These are phyloP conservation scores for Melanogaster broomeanus DNA, from an alignment of 768 basidiomycete genomes.

Conservation along the genomic window DNA sequence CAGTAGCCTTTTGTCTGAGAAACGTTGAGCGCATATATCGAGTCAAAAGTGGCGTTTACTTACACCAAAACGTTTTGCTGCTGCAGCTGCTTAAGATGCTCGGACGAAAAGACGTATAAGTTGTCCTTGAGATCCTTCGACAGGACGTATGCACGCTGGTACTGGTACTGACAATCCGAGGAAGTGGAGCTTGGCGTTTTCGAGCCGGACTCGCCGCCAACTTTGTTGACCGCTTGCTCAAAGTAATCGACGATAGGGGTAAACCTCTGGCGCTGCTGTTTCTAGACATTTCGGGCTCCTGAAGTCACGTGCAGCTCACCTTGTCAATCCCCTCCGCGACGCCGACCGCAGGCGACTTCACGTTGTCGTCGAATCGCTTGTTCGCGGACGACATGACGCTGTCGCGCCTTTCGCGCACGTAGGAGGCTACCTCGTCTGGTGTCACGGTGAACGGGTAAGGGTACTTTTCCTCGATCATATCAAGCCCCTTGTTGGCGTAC, in stretches of 20 bases:
- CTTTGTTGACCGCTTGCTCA: slow-evolving; percentile 56
- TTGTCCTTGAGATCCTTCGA: slow-evolving; percentile 65
- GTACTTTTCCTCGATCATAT: slow-evolving; percentile 69
- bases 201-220: slow-evolving; percentile 45
- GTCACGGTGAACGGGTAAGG: slow-evolving; percentile 76
- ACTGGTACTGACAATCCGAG: slow-evolving; percentile 70
- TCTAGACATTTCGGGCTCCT: slow-evolving; percentile 13
- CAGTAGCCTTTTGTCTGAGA: slow-evolving; percentile 65
- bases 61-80: slow-evolving; percentile 67
- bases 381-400: slow-evolving; percentile 53
- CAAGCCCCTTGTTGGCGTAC: slow-evolving; percentile 73
- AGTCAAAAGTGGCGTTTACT: slow-evolving; percentile 23
- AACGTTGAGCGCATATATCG: slow-evolving; percentile 4
- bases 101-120: slow-evolving; percentile 63
- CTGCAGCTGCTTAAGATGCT: slow-evolving; percentile 72
- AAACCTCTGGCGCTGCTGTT: slow-evolving; percentile 54
- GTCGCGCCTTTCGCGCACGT: slow-evolving; percentile 58
- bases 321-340: slow-evolving; percentile 73
- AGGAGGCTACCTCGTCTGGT: slow-evolving; percentile 67
- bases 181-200: slow-evolving; percentile 47
- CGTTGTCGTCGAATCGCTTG: slow-evolving; percentile 66
- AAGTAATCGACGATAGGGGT: slow-evolving; percentile 77
- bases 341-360: slow-evolving; percentile 61
- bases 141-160: slow-evolving; percentile 70
- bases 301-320: slow-evolving; percentile 42